These are phyloP conservation scores for Boletus pseudo-olivaceus DNA, from an alignment of 768 basidiomycete species.

Conservation along the genomic window DNA sequence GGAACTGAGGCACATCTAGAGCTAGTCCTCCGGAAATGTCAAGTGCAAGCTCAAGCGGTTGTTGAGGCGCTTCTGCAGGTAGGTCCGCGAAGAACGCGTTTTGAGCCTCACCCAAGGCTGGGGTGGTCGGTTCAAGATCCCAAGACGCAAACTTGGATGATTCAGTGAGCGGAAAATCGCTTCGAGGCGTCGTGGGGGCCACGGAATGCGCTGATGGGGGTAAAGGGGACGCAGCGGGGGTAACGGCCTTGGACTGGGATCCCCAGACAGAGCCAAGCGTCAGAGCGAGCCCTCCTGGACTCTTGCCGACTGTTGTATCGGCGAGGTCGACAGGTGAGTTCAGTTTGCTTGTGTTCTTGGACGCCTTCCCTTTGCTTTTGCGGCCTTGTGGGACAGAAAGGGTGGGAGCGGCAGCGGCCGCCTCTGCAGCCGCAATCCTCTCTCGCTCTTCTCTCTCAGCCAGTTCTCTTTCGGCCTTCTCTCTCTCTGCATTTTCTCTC, in stretches of 20 bases:
- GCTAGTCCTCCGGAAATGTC: constrained; percentile 1
- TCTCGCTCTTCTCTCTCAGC: constrained; percentile 14
- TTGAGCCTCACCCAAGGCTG: constrained; percentile 15
- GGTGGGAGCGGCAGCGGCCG: not conserved
- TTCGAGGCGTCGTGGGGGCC: constrained; percentile 17
- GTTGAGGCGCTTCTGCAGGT: not conserved
- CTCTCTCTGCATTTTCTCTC: constrained; percentile 1
- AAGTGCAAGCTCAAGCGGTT: not conserved
- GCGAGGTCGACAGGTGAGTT: constrained; percentile 32
- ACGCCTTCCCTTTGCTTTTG: constrained; percentile 13
- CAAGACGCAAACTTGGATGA: not conserved
- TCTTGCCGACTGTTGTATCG: constrained; percentile 37
- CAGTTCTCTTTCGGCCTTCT: constrained; percentile 2
- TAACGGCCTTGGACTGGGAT: constrained; percentile 25
- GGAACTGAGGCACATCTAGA: constrained; percentile 12
- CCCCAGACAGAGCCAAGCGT: constrained; percentile 52
- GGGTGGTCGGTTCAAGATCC: constrained; percentile 7
- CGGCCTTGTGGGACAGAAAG: constrained; percentile 2
- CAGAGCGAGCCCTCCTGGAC: constrained; percentile 39
- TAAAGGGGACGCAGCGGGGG: constrained; percentile 29
- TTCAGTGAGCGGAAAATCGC: constrained; percentile 9
- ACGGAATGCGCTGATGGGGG: constrained; percentile 23
- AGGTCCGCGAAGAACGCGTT: not conserved
- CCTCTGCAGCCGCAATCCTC: constrained; percentile 7
- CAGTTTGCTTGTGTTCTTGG: constrained; percentile 23